These are phyloP conservation scores for Penicillium paxilli DNA, from an alignment of 495 filamentous ascomycete genomes.

Conservation along the genomic window DNA sequence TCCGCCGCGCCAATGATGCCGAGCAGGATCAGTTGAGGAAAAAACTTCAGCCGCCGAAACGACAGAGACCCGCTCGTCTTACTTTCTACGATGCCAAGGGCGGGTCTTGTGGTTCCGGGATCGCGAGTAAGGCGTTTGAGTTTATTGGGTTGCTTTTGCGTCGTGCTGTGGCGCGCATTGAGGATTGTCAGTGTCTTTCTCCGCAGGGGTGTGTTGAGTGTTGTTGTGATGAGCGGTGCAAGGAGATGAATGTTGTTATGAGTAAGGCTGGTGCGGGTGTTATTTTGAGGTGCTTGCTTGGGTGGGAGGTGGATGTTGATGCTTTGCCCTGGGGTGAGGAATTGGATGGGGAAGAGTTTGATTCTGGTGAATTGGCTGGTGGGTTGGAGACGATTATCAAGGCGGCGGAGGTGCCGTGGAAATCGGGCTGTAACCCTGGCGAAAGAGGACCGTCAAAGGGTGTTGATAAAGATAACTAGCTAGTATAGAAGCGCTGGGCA, in stretches of 20 bases:
- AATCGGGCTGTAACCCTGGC: slow-evolving; percentile 33
- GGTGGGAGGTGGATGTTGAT: slow-evolving; percentile 72
- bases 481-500: not conserved
- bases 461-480: no score
- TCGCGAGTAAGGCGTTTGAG: slow-evolving; percentile 89
- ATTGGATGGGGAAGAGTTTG: slow-evolving; percentile 23
- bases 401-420: slow-evolving; percentile 62
- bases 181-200: slow-evolving; percentile 62
- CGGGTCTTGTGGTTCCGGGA: slow-evolving; percentile 77
- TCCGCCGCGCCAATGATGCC: slow-evolving; percentile 28
- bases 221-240: slow-evolving; percentile 81
- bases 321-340: slow-evolving; percentile 79
- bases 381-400: slow-evolving; percentile 84
- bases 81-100: slow-evolving; percentile 97
- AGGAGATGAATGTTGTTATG: slow-evolving; percentile 88
- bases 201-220: slow-evolving; percentile 83
- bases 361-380: slow-evolving; percentile 52
- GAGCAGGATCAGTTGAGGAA: slow-evolving; percentile 14
- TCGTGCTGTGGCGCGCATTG: slow-evolving; percentile 77
- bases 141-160: slow-evolving; percentile 77
- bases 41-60: slow-evolving; percentile 44
- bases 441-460: slow-evolving; percentile 7
- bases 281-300: slow-evolving; percentile 72
- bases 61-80: slow-evolving; percentile 86
- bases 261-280: slow-evolving; percentile 86